Evolutionary conservation across 192 early-diverging fungal genomes (phyloP).

Genomic region (Kappamyces sp.): DNA sequence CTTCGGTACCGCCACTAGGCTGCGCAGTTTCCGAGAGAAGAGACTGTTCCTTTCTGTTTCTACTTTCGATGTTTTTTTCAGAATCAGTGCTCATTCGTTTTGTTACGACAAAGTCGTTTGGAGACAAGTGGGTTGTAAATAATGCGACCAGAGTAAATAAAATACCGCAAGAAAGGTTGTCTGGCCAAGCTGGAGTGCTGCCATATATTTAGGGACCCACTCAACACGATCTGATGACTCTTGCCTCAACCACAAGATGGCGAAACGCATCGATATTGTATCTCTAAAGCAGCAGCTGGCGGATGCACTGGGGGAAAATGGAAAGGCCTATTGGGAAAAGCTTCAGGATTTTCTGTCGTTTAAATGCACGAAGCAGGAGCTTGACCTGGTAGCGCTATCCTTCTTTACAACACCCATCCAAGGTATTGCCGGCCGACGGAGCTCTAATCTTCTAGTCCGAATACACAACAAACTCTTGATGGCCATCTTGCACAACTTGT

Average conservation of each 20-base stretch:
- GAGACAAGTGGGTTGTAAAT: too few species aligned
- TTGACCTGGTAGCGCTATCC: conserved; percentile 9
- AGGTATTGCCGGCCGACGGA: not conserved
- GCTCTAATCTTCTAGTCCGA: not conserved
- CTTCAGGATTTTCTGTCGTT: conserved; percentile 31
- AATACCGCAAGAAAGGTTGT: too few species aligned
- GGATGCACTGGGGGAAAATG: conserved; percentile 29
- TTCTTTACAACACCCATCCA: conserved; percentile 9
- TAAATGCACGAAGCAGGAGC: conserved; percentile 16
- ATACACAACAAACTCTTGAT: conserved; percentile 15
- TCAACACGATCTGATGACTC: too few species aligned
- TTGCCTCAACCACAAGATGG: not conserved
- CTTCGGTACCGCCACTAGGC: too few species aligned
- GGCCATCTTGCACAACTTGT: conserved; percentile 10
- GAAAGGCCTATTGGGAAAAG: conserved; percentile 33
- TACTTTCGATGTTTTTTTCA: too few species aligned
- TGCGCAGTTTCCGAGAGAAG: too few species aligned
- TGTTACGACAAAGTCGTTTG: too few species aligned
- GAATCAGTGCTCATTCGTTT: too few species aligned
- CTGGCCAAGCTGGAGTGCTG: too few species aligned
- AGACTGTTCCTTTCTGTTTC: too few species aligned
- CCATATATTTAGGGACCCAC: too few species aligned
- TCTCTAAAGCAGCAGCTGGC: conserved; percentile 36
- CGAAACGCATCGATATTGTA: conserved; percentile 32
- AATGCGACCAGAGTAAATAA: too few species aligned